A percentile compares a stretch with the other conserved stretches of the same genome.
phyloP scores from a whole-genome alignment of 2,329 filamentous ascomycete species.

The Fusarium sp. region DNA sequence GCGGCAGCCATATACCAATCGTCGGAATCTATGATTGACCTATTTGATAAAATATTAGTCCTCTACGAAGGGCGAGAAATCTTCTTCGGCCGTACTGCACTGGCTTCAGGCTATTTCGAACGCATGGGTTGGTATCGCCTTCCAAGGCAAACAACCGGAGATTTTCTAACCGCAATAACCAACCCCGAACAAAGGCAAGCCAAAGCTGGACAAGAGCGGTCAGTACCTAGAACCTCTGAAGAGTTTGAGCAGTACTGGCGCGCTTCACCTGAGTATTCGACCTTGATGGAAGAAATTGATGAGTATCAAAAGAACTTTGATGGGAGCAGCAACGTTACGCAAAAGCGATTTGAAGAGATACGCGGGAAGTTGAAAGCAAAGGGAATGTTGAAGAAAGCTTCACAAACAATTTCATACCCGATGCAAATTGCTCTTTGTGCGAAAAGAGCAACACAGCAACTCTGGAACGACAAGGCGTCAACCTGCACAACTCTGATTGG shows the following conservation, averaged over 20 bases:
- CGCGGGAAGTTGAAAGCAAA: slow-evolving; percentile 35
- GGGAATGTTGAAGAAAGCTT: background rate
- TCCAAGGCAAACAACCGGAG: slow-evolving; percentile 73
- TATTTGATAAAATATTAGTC: slow-evolving; percentile 80
- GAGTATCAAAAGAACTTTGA: slow-evolving; percentile 59
- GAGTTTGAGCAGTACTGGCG: slow-evolving; percentile 70
- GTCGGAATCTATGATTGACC: slow-evolving; percentile 74
- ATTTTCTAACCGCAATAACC: slow-evolving; percentile 77
- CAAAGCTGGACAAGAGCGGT: slow-evolving; percentile 67
- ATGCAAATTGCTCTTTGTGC: slow-evolving; percentile 68
- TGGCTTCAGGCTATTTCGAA: slow-evolving; percentile 74
- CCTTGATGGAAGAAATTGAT: slow-evolving; percentile 61
- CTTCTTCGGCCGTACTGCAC: slow-evolving; percentile 73
- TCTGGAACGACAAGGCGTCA: slow-evolving; percentile 63
- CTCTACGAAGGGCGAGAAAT: slow-evolving; percentile 83
- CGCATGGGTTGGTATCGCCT: slow-evolving; percentile 77
- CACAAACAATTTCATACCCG: slow-evolving; percentile 56
- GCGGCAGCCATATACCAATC: slow-evolving; percentile 78
- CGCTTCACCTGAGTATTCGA: slow-evolving; percentile 57
- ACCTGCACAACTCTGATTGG: slow-evolving; percentile 45
- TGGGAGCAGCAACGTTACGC: slow-evolving; percentile 54
- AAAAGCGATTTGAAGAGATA: slow-evolving; percentile 63
- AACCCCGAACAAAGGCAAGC: slow-evolving; percentile 70
- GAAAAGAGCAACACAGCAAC: slow-evolving; percentile 62
- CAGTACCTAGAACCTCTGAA: slow-evolving; percentile 74